Evolutionary conservation across 371 early-diverging fungal genomes (phyloP).

Genomic region (Syncephalastrum racemosum): DNA sequence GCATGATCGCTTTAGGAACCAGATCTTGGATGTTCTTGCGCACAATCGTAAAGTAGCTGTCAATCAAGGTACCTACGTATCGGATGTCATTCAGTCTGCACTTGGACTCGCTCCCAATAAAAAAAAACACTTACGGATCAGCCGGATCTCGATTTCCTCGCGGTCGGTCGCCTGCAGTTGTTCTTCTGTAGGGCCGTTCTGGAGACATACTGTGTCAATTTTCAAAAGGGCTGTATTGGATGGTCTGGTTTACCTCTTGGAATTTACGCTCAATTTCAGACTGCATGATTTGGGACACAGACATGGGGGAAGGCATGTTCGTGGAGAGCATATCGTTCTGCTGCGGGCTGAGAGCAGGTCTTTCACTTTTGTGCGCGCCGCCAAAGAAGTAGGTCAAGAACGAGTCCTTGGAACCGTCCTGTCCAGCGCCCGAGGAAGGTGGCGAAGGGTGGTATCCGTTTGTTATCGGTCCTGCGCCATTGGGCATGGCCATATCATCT

Average conservation of each 20-base stretch:
- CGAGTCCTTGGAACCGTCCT: slow-evolving; percentile 44
- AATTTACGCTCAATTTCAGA: slow-evolving; percentile 42
- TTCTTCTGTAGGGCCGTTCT: slow-evolving; percentile 19
- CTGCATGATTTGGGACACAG: slow-evolving; percentile 48
- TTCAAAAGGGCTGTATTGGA: slow-evolving; percentile 17
- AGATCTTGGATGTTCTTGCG: slow-evolving; percentile 86
- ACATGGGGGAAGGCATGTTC: slow-evolving; percentile 35
- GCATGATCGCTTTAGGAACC: slow-evolving; percentile 94
- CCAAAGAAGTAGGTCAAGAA: slow-evolving; percentile 83
- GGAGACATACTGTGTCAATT: slow-evolving; percentile 2
- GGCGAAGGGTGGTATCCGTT: slow-evolving; percentile 12
- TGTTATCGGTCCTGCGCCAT: neutral
- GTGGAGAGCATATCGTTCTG: slow-evolving; percentile 32
- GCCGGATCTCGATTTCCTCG: slow-evolving; percentile 81
- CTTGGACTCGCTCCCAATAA: neutral
- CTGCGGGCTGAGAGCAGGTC: slow-evolving; percentile 41
- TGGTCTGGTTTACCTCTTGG: slow-evolving; percentile 23
- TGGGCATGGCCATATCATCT: slow-evolving; percentile 3
- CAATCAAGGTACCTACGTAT: slow-evolving; percentile 35
- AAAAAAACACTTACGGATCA: slow-evolving; percentile 85
- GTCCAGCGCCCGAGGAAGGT: neutral
- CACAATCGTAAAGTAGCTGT: slow-evolving; percentile 27
- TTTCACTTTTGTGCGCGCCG: slow-evolving; percentile 47
- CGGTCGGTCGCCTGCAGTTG: slow-evolving; percentile 58
- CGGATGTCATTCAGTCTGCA: neutral